These are phyloP conservation scores for Phytophthora lateralis DNA, from an alignment of 352 stramenopile genomes.

Conservation along the genomic window DNA sequence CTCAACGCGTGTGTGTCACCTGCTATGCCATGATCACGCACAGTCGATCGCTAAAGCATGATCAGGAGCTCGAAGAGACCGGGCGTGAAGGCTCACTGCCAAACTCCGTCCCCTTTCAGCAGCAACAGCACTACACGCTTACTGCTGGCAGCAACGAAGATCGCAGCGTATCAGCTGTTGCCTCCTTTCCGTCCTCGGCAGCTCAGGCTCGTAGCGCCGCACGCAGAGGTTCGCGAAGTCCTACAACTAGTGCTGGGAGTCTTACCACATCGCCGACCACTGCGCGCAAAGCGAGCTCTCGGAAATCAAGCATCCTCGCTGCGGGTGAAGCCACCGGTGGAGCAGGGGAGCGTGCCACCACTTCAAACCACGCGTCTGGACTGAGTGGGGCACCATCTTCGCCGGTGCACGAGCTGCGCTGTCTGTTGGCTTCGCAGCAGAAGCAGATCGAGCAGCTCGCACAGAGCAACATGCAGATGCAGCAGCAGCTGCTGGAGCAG, in stretches of 20 bases:
- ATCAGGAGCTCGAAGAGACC: conserved; percentile 39
- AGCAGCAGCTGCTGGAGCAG: conserved; percentile 81
- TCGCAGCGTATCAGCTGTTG: conserved; percentile 14
- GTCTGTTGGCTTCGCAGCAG: conserved; percentile 58
- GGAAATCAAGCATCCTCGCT: conserved; percentile 33
- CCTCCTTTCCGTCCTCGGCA: conserved; percentile 13
- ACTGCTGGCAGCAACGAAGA: conserved; percentile 6
- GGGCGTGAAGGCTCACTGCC: conserved; percentile 25
- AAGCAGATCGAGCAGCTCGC: conserved; percentile 77
- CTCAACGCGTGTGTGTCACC: conserved; percentile 79
- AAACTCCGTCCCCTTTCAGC: conserved; percentile 28
- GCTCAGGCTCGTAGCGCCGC: conserved; percentile 9
- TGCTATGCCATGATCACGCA: conserved; percentile 78
- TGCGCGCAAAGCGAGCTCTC: conserved; percentile 7
- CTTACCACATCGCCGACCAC: conserved; percentile 22
- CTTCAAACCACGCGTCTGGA: conserved; percentile 24
- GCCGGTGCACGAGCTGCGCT: conserved; percentile 59
- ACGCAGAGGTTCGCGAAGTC: conserved; percentile 15
- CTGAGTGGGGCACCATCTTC: conserved; percentile 33
- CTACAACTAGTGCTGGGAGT: conserved; percentile 23
- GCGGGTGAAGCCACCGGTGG: conserved; percentile 42
- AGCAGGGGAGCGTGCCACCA: conserved; percentile 35
- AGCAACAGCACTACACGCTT: conserved; percentile 40
- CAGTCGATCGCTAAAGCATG: conserved; percentile 41
- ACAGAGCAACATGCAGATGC: conserved; percentile 79